These are phyloP conservation scores for Xerocomus cyaneibrunnescens DNA, from an alignment of 1,284 basidiomycete species.

Conservation along the genomic window DNA sequence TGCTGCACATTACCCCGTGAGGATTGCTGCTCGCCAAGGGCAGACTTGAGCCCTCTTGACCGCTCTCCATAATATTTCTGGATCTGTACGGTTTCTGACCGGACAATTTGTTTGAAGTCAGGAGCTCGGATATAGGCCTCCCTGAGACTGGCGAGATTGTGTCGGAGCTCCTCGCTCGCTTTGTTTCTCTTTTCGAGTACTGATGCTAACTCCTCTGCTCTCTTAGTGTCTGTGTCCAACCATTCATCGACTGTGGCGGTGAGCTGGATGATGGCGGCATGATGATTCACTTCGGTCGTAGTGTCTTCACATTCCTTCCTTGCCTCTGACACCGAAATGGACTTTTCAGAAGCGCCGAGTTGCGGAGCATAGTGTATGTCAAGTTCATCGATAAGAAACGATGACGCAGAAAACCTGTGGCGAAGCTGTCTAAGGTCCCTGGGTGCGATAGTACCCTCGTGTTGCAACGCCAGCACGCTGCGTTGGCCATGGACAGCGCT, in stretches of 20 bases:
- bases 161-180: not conserved
- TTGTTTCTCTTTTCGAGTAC: not conserved
- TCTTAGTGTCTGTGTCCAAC: constrained; percentile 9
- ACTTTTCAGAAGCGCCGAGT: too few species aligned
- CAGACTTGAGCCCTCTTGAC: not conserved
- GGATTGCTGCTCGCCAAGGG: too few species aligned
- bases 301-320: not conserved
- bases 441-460: too few species aligned
- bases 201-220: constrained; percentile 1
- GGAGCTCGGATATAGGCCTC: constrained; percentile 13
- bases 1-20: too few species aligned
- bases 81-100: constrained; percentile 6
- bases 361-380: too few species aligned
- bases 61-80: not conserved
- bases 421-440: too few species aligned
- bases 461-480: not conserved
- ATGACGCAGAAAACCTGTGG: too few species aligned
- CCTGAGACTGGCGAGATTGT: constrained; percentile 1
- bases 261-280: constrained; percentile 6
- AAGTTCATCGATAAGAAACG: too few species aligned
- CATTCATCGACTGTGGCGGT: constrained; percentile 12
- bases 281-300: not conserved
- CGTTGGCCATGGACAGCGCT: not conserved
- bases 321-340: too few species aligned
- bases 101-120: constrained; percentile 10